Evolutionary conservation across 345 rosid species (phyloP), one percentile per base, ranked within the genome.

Genomic region (Gossypium herbaceum): DNA sequence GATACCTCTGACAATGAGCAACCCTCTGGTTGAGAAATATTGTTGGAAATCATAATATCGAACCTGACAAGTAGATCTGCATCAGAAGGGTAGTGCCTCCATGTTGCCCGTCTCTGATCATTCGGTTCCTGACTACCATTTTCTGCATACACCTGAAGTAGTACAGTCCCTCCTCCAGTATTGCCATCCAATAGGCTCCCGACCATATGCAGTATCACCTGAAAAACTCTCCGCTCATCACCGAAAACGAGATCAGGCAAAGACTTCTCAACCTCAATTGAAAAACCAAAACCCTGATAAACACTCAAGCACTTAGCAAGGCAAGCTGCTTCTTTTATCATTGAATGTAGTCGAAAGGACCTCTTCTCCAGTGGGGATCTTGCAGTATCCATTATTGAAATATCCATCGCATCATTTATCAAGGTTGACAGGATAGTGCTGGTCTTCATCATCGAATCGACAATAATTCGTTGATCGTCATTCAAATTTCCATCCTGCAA

Each of bases 201-300:
- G 69, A 93, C 85, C 96, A 95, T 89, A 72, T 95, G 98, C 84
- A 95, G 75, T 72, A 95, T 82, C 77, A 95, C 93, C 82, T 95
- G 99, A 77, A 95, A 86, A 59, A 91, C 85, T 75, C 99, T 90
- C 80, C 84, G 85, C 62, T 93, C 97, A 61, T 95, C 97, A 4
- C 99, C 99, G 54, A 88, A 76, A 7, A 95, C 90, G 73, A 77
- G 77, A 80, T 91, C 92, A 5, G 98, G 99, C 77, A 93, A 67
- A 68, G 89, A 84, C 82, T 81, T 90, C 72, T 93, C 96, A 25
- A 91, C 89, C 22, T 90, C 94, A 15, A 89, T 73, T 43, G 84
- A 78, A 74, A 93, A 95, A 39, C 84, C 78, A 76, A 88, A 81
- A 17, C 97, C 93, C 52, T 82, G 80, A 78, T 81, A 88, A 34